Evolutionary conservation across 371 early-diverging fungal species (phyloP).

Genomic region (Catenaria anguillulae): DNA sequence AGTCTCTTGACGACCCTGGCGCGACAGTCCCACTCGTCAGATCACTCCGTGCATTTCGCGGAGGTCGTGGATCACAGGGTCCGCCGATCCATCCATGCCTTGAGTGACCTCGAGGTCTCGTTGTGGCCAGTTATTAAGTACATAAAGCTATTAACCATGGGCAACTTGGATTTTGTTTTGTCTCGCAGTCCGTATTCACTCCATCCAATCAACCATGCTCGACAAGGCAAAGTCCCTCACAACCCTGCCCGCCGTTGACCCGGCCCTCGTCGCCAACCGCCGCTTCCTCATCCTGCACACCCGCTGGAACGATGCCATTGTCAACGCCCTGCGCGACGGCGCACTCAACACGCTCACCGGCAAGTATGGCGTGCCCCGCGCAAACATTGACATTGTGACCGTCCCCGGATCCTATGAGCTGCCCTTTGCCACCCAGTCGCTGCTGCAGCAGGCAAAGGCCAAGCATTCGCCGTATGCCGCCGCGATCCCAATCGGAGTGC

Average conservation of each 20-base stretch:
- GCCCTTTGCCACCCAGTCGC: conserved; percentile 71
- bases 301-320: conserved; percentile 80
- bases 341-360: conserved; percentile 45
- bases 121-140: too few relatives aligned
- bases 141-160: too few relatives aligned
- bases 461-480: conserved; percentile 52
- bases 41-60: too few relatives aligned
- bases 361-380: conserved; percentile 43
- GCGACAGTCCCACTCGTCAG: too few relatives aligned
- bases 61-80: too few relatives aligned
- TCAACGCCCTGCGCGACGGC: conserved; percentile 61
- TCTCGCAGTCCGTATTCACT: too few relatives aligned
- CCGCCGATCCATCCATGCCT: too few relatives aligned
- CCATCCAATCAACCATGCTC: not conserved
- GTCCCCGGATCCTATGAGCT: conserved; percentile 91
- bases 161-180: too few relatives aligned
- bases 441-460: conserved; percentile 48
- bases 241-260: not conserved
- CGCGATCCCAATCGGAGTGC: conserved; percentile 82
- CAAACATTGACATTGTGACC: conserved; percentile 55
- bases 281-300: conserved; percentile 76
- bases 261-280: conserved; percentile 23
- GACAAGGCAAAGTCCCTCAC: not conserved
- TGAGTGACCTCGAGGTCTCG: too few relatives aligned
- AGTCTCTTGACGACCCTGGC: too few relatives aligned